Evolutionary conservation across 176 grass and related monocot species (phyloP).

Genomic region (Thinopyrum elongatum): DNA sequence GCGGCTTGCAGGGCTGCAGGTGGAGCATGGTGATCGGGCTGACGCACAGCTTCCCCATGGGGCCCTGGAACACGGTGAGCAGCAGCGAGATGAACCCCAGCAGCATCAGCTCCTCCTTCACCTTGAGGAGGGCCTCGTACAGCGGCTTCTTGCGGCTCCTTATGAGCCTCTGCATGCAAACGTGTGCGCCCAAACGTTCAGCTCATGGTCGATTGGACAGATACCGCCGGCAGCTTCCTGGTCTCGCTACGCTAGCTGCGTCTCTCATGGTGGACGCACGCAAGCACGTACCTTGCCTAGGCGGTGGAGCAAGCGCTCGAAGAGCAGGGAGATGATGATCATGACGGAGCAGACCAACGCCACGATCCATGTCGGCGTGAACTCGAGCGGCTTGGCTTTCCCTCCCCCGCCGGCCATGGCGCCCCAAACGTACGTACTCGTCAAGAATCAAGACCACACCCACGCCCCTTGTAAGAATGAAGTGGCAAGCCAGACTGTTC

Average conservation of each 20-base stretch:
- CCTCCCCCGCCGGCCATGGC: slow-evolving; percentile 54
- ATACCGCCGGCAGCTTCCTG: background rate
- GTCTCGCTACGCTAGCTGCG: background rate
- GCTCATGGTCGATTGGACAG: background rate
- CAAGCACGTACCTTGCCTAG: slow-evolving; percentile 79
- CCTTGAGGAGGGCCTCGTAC: slow-evolving; percentile 75
- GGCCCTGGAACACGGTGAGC: slow-evolving; percentile 61
- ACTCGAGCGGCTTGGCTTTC: slow-evolving; percentile 44
- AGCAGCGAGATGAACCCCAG: slow-evolving; percentile 86
- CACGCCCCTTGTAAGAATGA: background rate
- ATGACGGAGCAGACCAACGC: slow-evolving; percentile 69
- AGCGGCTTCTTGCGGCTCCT: slow-evolving; percentile 60
- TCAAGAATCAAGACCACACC: background rate
- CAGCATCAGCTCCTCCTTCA: slow-evolving; percentile 95
- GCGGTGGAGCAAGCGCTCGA: slow-evolving; percentile 72
- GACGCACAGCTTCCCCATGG: slow-evolving; percentile 58
- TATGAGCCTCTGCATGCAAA: slow-evolving; percentile 36
- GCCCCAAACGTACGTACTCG: background rate
- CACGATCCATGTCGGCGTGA: slow-evolving; percentile 94
- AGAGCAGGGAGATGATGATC: slow-evolving; percentile 72
- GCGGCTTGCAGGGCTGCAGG: slow-evolving; percentile 52
- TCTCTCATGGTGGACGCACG: background rate
- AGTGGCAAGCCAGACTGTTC: background rate
- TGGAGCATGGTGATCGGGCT: slow-evolving; percentile 33
- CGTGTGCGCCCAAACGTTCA: background rate